A percentile compares a stretch with the other conserved stretches of the same genome.
These are phyloP conservation scores for Gremmenia infestans DNA, from an alignment of 2,329 filamentous ascomycete genomes.

Conservation along the genomic window DNA sequence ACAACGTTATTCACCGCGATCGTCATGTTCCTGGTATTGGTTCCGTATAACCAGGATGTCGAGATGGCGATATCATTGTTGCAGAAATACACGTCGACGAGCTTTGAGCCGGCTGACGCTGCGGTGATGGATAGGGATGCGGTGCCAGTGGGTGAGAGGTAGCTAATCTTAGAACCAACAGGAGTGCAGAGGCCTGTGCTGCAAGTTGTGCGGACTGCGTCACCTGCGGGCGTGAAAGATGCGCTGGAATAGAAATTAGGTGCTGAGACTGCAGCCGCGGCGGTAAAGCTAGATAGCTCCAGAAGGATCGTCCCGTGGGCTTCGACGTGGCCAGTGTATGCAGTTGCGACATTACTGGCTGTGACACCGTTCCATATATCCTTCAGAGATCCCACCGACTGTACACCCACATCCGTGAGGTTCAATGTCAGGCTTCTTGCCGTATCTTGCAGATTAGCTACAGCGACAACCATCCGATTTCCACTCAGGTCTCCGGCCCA, in stretches of 20 bases:
- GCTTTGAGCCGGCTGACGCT: constrained; percentile 11
- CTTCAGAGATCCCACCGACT: constrained; percentile 19
- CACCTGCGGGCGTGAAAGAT: constrained; percentile 51
- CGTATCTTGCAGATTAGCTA: constrained; percentile 20
- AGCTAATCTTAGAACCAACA: constrained; percentile 21
- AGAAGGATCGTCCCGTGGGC: constrained; percentile 24
- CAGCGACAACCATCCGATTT: constrained; percentile 18
- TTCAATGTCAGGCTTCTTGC: constrained; percentile 19
- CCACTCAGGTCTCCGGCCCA: constrained; percentile 24
- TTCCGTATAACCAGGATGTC: constrained; percentile 19
- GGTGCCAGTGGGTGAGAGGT: constrained; percentile 12
- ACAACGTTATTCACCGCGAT: constrained; percentile 20
- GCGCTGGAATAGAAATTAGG: constrained; percentile 41
- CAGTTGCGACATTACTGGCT: constrained; percentile 14
- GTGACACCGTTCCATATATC: constrained; percentile 21
- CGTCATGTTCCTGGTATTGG: constrained; percentile 26
- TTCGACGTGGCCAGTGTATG: constrained; percentile 16
- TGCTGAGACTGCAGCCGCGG: constrained; percentile 8
- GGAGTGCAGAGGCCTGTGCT: constrained; percentile 17
- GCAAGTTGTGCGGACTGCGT: constrained; percentile 14
- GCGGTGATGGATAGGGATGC: constrained; percentile 12
- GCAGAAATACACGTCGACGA: constrained; percentile 17
- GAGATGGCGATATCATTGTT: constrained; percentile 26
- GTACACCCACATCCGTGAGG: constrained; percentile 23
- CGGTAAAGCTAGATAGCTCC: constrained; percentile 15